These are phyloP conservation scores for Alternaria tenuissima DNA, from an alignment of 2,329 filamentous ascomycete genomes.

Conservation along the genomic window DNA sequence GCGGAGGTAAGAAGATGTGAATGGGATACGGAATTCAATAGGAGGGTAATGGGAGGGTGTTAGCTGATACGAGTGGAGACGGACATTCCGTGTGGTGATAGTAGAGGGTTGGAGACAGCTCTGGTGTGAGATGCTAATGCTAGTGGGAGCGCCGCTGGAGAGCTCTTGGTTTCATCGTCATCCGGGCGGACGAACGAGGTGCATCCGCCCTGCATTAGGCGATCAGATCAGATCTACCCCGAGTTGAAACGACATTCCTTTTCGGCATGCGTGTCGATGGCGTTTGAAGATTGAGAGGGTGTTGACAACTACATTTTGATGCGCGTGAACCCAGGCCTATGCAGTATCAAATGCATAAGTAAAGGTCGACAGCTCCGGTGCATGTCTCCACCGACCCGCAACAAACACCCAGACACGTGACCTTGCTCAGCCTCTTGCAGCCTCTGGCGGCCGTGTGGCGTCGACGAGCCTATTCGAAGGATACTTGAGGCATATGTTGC, in stretches of 20 bases:
- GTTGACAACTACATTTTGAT: not conserved
- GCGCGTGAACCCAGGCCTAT: not conserved
- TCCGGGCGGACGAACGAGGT: conserved; percentile 24
- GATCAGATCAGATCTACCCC: conserved; percentile 5
- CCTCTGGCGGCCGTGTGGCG: conserved; percentile 6
- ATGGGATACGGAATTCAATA: not conserved
- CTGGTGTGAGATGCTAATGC: conserved; percentile 23
- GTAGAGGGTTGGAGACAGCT: not conserved
- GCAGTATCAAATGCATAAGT: not conserved
- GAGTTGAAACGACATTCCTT: not conserved
- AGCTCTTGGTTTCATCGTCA: conserved; percentile 33
- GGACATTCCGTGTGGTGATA: conserved; percentile 20
- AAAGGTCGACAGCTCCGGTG: not conserved
- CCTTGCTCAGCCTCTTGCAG: conserved; percentile 6
- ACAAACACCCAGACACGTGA: conserved; percentile 6
- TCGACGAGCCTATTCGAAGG: not conserved
- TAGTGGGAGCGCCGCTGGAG: conserved; percentile 13
- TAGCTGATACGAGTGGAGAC: conserved; percentile 9
- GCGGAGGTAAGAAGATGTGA: conserved; percentile 8
- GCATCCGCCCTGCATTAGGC: conserved; percentile 22
- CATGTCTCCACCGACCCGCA: not conserved
- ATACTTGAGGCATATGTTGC: conserved; percentile 17
- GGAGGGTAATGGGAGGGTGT: conserved; percentile 2
- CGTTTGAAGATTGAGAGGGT: not conserved
- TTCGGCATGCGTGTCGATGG: not conserved